Percentiles rank a stretch among this genome's conserved stretches.
Conservation (phyloP, 139 green algal genomes). For the Micromonas pusilla region DNA sequence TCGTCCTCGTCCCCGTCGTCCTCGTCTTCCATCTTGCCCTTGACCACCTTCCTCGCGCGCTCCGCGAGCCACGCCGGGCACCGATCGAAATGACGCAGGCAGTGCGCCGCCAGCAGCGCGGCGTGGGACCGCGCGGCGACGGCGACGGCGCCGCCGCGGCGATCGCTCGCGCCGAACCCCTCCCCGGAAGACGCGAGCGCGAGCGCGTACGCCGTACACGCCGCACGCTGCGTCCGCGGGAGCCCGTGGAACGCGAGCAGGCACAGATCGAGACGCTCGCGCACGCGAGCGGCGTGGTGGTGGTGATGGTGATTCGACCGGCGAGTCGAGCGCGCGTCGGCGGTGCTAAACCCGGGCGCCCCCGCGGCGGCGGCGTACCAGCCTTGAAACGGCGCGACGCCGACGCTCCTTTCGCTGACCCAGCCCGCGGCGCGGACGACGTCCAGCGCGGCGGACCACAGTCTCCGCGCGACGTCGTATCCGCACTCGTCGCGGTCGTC, state of each 20-base stretch:
- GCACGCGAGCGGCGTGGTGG: not conserved
- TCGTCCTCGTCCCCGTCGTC: no score
- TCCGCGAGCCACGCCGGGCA: not conserved
- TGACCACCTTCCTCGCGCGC: not conserved
- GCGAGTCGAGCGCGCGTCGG: no score
- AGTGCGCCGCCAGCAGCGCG: not conserved
- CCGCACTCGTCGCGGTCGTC: no score
- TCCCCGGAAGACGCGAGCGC: no score
- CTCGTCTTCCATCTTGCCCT: not conserved
- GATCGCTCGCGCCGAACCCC: not conserved
- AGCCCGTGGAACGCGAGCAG: not conserved
- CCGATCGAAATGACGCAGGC: not conserved
- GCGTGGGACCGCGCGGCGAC: not conserved
- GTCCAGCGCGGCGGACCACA: not conserved
- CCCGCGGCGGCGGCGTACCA: not conserved
- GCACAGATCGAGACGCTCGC: not conserved
- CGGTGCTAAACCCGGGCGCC: no score
- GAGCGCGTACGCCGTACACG: not conserved
- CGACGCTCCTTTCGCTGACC: not conserved
- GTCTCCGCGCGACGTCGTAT: not conserved
- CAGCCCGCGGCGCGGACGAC: not conserved
- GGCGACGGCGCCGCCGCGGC: no score
- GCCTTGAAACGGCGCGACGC: not conserved
- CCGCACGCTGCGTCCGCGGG: not conserved
- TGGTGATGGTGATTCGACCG: no score